These are phyloP conservation scores for Cladophialophora bantiana DNA, from an alignment of 2,329 filamentous ascomycete genomes.

Conservation along the genomic window DNA sequence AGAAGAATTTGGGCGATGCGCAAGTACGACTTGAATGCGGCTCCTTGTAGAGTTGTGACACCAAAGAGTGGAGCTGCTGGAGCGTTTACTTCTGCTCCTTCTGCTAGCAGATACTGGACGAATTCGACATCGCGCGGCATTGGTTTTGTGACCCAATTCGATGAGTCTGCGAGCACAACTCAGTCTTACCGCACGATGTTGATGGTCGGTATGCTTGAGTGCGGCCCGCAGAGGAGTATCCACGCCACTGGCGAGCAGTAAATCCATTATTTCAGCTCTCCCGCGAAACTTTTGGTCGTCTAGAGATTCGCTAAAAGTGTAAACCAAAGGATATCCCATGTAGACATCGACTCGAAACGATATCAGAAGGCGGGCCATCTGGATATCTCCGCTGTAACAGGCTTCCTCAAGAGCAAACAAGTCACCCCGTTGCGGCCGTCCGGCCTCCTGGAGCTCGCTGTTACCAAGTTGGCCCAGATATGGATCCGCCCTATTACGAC, in stretches of 20 bases:
- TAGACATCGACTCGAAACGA: not conserved
- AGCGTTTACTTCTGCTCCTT: slow-evolving; percentile 39
- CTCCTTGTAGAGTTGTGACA: slow-evolving; percentile 35
- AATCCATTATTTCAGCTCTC: slow-evolving; percentile 2
- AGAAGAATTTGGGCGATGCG: slow-evolving; percentile 38
- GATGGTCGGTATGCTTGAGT: not conserved
- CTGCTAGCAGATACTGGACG: slow-evolving; percentile 35
- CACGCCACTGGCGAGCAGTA: not conserved
- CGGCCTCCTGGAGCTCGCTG: not conserved
- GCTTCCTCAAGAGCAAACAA: not conserved
- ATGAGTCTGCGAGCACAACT: slow-evolving; percentile 14
- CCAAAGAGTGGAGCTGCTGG: slow-evolving; percentile 22
- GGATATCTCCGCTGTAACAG: not conserved
- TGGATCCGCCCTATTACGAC: slow-evolving; percentile 7
- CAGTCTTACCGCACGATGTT: not conserved
- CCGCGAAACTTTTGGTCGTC: not conserved
- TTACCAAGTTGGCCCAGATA: not conserved
- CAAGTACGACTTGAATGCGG: slow-evolving; percentile 33
- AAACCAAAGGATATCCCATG: slow-evolving; percentile 3
- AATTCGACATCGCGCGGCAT: slow-evolving; percentile 28
- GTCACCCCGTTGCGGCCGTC: not conserved
- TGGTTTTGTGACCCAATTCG: slow-evolving; percentile 14
- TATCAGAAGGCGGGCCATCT: slow-evolving; percentile 11
- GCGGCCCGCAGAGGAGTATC: not conserved
- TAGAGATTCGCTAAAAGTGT: not conserved